Evolutionary conservation across 805 yeast genomes (phyloP).

Genomic region (Alloascoidea africana): DNA sequence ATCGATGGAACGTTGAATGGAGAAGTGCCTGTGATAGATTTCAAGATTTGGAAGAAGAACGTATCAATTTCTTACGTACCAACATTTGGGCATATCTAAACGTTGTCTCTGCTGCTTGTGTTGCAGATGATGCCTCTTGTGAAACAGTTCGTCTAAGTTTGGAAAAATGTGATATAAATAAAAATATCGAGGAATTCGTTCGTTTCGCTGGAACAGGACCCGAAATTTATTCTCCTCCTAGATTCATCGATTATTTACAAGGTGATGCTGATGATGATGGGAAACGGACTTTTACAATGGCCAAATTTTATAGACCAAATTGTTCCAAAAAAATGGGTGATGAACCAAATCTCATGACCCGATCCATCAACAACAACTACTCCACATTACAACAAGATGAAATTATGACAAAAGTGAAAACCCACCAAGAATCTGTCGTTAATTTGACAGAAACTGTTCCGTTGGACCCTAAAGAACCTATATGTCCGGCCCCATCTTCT

Average conservation of each 20-base stretch:
- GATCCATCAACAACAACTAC: no score
- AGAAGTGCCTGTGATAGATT: constrained; percentile 39
- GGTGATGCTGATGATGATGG: constrained; percentile 22
- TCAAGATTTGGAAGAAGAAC: constrained; percentile 57
- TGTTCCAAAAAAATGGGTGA: no score
- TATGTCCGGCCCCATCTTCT: no score
- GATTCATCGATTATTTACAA: constrained; percentile 43
- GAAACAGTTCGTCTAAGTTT: constrained; percentile 53
- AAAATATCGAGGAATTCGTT: constrained; percentile 42
- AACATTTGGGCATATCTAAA: constrained; percentile 72
- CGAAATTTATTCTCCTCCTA: constrained; percentile 40
- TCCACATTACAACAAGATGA: no score
- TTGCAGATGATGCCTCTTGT: constrained; percentile 61
- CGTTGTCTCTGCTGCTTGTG: constrained; percentile 59
- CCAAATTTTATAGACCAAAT: constrained; percentile 16
- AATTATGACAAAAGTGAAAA: no score
- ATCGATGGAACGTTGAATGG: constrained; percentile 66
- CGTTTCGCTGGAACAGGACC: constrained; percentile 48
- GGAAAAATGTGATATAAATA: constrained; percentile 50
- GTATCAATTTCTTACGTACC: constrained; percentile 52
- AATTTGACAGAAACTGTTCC: no score
- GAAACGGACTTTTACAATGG: constrained; percentile 15
- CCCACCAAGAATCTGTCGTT: no score
- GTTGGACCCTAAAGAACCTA: no score
- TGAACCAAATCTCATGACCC: no score